Evolutionary conservation across 2,329 filamentous ascomycete species (phyloP).

Genomic region (Xylariaceae sp.): DNA sequence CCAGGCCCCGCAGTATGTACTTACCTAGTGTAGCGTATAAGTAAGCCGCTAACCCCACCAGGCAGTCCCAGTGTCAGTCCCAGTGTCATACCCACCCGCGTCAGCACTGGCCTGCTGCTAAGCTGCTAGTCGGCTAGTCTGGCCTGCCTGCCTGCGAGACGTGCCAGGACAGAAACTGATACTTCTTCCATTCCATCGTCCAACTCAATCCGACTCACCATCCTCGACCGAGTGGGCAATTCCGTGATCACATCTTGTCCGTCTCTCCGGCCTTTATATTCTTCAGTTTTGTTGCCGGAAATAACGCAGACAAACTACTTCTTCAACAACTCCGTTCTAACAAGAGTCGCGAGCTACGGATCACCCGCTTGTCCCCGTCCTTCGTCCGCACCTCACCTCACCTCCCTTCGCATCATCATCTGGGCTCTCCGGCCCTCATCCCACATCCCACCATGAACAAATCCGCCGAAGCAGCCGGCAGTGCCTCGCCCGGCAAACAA

Average conservation of each 20-base stretch:
- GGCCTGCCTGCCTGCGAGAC: background rate
- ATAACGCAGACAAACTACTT: background rate
- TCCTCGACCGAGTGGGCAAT: background rate
- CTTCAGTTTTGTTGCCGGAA: background rate
- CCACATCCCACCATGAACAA: constrained; percentile 22
- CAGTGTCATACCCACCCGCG: background rate
- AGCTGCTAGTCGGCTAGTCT: background rate
- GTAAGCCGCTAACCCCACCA: background rate
- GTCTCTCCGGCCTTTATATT: background rate
- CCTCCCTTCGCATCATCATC: background rate
- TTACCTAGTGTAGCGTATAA: background rate
- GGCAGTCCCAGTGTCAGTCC: background rate
- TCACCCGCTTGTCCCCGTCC: background rate
- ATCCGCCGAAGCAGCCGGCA: constrained; percentile 23
- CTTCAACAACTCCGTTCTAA: background rate
- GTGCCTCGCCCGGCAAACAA: constrained; percentile 29
- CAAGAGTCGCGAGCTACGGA: background rate
- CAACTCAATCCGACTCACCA: background rate
- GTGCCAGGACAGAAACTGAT: background rate
- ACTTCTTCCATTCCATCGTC: background rate
- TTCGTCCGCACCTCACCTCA: background rate
- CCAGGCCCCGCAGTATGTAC: background rate
- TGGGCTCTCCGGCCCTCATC: background rate
- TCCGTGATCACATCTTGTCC: background rate
- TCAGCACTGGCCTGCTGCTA: background rate